These are phyloP conservation scores for Aspergillus unguis DNA, from an alignment of 2,329 filamentous ascomycete genomes.

Conservation along the genomic window DNA sequence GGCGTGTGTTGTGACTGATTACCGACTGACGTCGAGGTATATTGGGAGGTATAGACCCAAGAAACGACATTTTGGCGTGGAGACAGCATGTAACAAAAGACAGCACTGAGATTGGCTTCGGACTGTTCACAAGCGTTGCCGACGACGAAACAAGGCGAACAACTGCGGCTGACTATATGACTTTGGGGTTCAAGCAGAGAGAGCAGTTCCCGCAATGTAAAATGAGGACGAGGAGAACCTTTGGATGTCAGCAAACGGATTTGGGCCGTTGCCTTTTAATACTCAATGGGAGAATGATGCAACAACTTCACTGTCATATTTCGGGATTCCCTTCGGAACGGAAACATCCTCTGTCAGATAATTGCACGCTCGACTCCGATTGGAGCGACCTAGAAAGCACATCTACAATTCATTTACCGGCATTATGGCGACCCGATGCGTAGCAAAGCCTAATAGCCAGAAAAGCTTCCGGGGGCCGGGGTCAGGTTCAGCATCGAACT, in stretches of 20 bases:
- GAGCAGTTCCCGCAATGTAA: background rate
- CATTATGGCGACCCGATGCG: background rate
- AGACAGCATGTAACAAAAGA: background rate
- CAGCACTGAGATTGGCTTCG: background rate
- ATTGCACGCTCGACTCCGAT: background rate
- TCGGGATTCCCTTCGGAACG: background rate
- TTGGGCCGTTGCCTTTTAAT: background rate
- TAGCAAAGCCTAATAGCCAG: background rate
- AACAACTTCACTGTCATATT: background rate
- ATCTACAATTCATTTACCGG: background rate
- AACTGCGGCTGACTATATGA: background rate
- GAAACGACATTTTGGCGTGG: conserved; percentile 14
- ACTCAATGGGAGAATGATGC: background rate
- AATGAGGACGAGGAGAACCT: background rate
- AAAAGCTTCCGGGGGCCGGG: conserved; percentile 7
- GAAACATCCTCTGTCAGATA: background rate
- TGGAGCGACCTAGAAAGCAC: background rate
- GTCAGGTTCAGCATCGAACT: background rate
- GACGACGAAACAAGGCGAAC: background rate
- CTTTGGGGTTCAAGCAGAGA: background rate
- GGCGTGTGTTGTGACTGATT: conserved; percentile 16
- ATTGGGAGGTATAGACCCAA: conserved; percentile 12
- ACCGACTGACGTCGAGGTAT: conserved; percentile 14
- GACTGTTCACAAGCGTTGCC: background rate
- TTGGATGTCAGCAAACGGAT: background rate